Evolutionary conservation across 345 rosid genomes (phyloP), one percentile per base, ranked within the genome.

Genomic region (Gossypium thurberi): DNA sequence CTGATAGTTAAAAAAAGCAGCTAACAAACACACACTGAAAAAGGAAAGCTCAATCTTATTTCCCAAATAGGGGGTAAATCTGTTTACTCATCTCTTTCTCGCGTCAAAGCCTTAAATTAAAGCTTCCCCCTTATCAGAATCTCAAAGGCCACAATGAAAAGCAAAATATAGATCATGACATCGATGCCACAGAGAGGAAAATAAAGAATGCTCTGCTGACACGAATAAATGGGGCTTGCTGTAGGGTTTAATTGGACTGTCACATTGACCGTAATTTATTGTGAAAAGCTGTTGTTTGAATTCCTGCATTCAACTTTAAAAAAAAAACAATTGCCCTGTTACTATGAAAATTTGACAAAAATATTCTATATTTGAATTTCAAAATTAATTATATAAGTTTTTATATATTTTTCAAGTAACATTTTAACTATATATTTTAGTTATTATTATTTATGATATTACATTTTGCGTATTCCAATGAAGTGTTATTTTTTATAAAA

Each of bases 211-310:
- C 18, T 42, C 25, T 5, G 40, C 25, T 1, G 57, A 75, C 70
- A 64, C 75, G 69, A 58, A 77, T 69, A 12, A 1, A 8, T 59
- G 84, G 86, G 84, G 40, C 21, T 15, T 15, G 25, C 23, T 17
- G 52, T 11, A 69, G 23, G 11, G 33, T 59, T 56, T 33, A 56
- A 57, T 18, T 63, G 79, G 70, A 57, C 47, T 57, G 28, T 52
- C 13, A 68, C 13, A 68, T 68, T 15, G 57, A 25, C 43, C 71
- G 15, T 57, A 33, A 10, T 20, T 57, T 10, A 56, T 21, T 57
- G 10, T 21, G 25, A 55, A 55, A 55, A 55, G 26, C 26, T 20
- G 25, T 2, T 18, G 59, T 55, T 18, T 55, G 3, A 10, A 56
- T 56, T 56, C 28, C 28, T 1, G 21, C 18, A 15, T 52, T 5